Percentiles rank a stretch among this genome's conserved stretches.
phyloP scores from a whole-genome alignment of 2,329 filamentous ascomycete genomes.

The Diplodia scrobiculata region DNA sequence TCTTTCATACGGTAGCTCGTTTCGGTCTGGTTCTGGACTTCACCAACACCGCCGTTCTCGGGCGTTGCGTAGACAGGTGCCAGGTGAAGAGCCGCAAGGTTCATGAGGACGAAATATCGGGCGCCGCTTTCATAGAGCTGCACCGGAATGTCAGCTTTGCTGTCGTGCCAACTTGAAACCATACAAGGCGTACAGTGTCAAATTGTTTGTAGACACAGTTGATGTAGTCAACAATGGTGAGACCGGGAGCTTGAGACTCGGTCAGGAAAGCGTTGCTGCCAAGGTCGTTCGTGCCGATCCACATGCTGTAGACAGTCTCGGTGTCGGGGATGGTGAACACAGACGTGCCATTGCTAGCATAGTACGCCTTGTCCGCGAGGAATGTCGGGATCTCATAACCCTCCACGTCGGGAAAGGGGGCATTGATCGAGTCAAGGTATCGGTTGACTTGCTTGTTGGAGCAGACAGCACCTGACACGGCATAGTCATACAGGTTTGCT shows the following conservation, averaged over 20 bases:
- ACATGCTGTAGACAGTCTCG: constrained; percentile 72
- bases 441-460: constrained; percentile 68
- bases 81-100: constrained; percentile 67
- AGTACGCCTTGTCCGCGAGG: constrained; percentile 46
- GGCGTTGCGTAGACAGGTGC: constrained; percentile 65
- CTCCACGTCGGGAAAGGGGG: constrained; percentile 59
- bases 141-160: constrained; percentile 41
- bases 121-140: constrained; percentile 66
- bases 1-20: constrained; percentile 57
- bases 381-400: constrained; percentile 54
- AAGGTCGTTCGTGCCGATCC: constrained; percentile 82
- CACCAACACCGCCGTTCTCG: constrained; percentile 48
- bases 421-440: constrained; percentile 54
- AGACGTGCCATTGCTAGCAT: constrained; percentile 43
- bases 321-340: constrained; percentile 50
- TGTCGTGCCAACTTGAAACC: constrained; percentile 47
- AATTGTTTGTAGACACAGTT: constrained; percentile 63
- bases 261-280: constrained; percentile 66
- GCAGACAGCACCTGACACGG: constrained; percentile 71
- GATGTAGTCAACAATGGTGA: constrained; percentile 65
- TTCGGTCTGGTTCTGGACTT: constrained; percentile 54
- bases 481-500: constrained; percentile 65
- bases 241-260: constrained; percentile 62
- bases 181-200: constrained; percentile 31
- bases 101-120: constrained; percentile 72